These are phyloP conservation scores for Penicillium samsonianum DNA, from an alignment of 495 filamentous ascomycete species.

Conservation along the genomic window DNA sequence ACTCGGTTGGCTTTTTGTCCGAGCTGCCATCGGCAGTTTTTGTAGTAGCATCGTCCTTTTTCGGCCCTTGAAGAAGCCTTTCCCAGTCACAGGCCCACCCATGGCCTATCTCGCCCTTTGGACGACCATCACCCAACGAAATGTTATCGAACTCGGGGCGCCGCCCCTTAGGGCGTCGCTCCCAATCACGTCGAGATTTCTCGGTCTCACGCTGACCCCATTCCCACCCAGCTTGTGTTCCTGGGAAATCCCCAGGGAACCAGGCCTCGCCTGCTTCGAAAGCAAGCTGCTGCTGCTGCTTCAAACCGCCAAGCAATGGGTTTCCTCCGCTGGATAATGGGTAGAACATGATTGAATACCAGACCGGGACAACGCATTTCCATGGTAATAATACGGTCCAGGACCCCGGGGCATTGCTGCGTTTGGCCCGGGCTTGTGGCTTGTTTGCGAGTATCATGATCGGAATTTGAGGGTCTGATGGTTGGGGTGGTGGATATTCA, in stretches of 20 bases:
- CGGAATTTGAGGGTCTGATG: constrained; percentile 80
- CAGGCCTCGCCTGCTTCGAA: constrained; percentile 79
- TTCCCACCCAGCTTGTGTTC: constrained; percentile 73
- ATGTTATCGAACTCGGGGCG: constrained; percentile 73
- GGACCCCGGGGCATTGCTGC: constrained; percentile 57
- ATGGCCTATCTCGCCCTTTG: constrained; percentile 78
- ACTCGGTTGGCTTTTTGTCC: constrained; percentile 19
- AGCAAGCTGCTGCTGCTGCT: constrained; percentile 74
- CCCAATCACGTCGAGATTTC: constrained; percentile 68
- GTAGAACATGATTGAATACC: constrained; percentile 85
- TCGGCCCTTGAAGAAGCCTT: constrained; percentile 49
- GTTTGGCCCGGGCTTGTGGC: constrained; percentile 34
- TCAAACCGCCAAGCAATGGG: constrained; percentile 77
- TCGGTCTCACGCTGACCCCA: constrained; percentile 71
- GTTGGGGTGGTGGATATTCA: constrained; percentile 54
- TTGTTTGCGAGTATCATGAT: constrained; percentile 68
- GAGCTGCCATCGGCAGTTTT: constrained; percentile 3
- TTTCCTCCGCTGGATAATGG: constrained; percentile 78
- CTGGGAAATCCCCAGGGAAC: constrained; percentile 89
- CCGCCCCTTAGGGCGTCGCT: constrained; percentile 78
- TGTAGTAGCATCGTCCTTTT: constrained; percentile 2
- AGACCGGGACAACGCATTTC: constrained; percentile 84
- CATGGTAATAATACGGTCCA: constrained; percentile 91
- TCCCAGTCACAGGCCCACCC: constrained; percentile 93
- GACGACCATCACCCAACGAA: constrained; percentile 66